Percentiles rank a stretch among this genome's conserved stretches.
These are phyloP conservation scores for Didymella exigua DNA, from an alignment of 2,329 filamentous ascomycete species.

Conservation along the genomic window DNA sequence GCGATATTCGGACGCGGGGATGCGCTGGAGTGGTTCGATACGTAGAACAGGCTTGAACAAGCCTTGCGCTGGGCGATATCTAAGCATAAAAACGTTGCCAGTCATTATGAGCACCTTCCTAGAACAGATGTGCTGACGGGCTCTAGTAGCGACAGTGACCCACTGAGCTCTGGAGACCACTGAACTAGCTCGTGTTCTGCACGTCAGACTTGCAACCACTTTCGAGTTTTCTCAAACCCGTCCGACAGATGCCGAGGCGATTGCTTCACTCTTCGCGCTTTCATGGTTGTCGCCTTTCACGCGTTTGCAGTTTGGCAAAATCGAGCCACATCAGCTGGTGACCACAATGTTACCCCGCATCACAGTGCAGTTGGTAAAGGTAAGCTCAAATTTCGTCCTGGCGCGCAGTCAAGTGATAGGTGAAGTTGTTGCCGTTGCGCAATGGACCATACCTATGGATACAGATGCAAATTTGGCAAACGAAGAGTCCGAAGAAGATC, in stretches of 20 bases:
- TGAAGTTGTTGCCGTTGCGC: conserved; percentile 32
- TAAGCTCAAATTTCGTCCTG: conserved; percentile 18
- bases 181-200: background rate
- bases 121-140: background rate
- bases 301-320: conserved; percentile 33
- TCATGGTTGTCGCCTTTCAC: conserved; percentile 38
- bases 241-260: conserved; percentile 22
- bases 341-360: conserved; percentile 32
- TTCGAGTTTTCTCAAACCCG: conserved; percentile 8
- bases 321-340: conserved; percentile 24
- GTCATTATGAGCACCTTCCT: background rate
- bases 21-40: conserved; percentile 45
- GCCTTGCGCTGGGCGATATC: background rate
- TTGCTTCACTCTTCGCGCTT: conserved; percentile 31
- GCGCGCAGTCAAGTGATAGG: conserved; percentile 13
- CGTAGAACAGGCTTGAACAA: conserved; percentile 17
- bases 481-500: conserved; percentile 24
- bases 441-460: conserved; percentile 30
- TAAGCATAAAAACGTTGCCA: background rate
- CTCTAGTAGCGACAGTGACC: background rate
- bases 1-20: conserved; percentile 42
- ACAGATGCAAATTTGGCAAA: background rate
- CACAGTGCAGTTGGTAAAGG: conserved; percentile 21
- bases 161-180: background rate
- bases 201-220: background rate